Conservation (phyloP, 2,329 filamentous ascomycete species). For the Colletotrichum sublineola region DNA sequence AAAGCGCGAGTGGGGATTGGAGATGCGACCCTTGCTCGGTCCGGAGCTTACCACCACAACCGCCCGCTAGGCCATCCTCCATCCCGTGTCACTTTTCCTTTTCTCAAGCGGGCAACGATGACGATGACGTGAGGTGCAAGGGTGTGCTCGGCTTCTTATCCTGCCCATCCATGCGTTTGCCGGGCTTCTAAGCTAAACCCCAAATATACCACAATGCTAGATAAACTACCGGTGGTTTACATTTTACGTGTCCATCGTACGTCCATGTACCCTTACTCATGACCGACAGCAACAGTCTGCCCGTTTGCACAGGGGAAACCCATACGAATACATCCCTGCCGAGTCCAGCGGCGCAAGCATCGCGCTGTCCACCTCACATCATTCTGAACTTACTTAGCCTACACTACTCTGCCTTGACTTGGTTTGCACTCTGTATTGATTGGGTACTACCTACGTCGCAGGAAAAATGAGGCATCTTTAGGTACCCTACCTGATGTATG, state of each 20-base stretch:
- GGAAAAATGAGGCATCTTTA: slow-evolving; percentile 7
- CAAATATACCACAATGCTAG: neutral
- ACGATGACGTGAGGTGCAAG: slow-evolving; percentile 39
- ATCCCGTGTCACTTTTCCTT: slow-evolving; percentile 7
- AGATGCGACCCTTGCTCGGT: slow-evolving; percentile 6
- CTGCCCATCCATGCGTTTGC: slow-evolving; percentile 16
- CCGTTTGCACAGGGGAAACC: neutral
- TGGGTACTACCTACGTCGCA: neutral
- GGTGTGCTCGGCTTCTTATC: slow-evolving; percentile 1
- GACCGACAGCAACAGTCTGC: neutral
- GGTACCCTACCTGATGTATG: neutral
- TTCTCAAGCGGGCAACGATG: slow-evolving; percentile 22
- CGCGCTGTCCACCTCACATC: slow-evolving; percentile 24
- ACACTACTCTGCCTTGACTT: neutral
- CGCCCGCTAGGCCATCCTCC: neutral
- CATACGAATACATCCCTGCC: slow-evolving; percentile 9
- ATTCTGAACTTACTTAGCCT: slow-evolving; percentile 13
- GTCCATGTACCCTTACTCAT: neutral
- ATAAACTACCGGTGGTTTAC: too few species aligned
- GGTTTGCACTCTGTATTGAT: too few species aligned
- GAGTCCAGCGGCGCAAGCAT: neutral
- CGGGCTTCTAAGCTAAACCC: neutral
- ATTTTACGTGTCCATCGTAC: neutral
- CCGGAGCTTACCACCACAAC: neutral
- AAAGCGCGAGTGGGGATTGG: slow-evolving; percentile 7